phyloP scores from a whole-genome alignment of 164 flowering plant genomes.

The Pachysandra terminalis region DNA sequence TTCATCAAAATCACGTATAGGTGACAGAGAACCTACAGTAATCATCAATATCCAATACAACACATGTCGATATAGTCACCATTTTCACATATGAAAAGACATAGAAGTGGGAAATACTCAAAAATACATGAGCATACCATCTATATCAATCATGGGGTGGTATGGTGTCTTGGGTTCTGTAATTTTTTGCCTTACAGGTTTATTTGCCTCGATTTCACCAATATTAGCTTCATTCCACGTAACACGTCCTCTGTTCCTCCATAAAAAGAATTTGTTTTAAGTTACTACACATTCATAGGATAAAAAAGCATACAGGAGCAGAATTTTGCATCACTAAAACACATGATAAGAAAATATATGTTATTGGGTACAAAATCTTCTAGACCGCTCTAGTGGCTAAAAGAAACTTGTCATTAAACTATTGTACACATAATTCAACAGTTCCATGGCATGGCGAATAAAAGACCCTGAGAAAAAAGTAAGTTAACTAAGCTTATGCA shows the following conservation, averaged over 20 bases:
- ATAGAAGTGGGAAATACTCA: not conserved
- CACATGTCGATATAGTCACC: not conserved
- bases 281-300: not conserved
- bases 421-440: no score
- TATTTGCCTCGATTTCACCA: constrained; percentile 84
- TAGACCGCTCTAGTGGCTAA: no score
- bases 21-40: constrained; percentile 65
- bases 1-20: constrained; percentile 46
- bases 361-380: no score
- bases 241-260: constrained; percentile 55
- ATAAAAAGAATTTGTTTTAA: not conserved
- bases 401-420: no score
- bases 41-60: constrained; percentile 3
- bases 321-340: no score
- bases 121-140: constrained; percentile 41
- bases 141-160: constrained; percentile 88
- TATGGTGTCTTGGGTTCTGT: constrained; percentile 99
- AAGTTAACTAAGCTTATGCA: no score
- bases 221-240: constrained; percentile 92
- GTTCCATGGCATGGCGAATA: no score
- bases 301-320: not conserved
- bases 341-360: no score
- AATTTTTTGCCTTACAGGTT: constrained; percentile 98
- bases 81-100: not conserved
- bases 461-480: no score